Base-by-base conservation (phyloP, 2,329 filamentous ascomycete species). In the Aureobasidium pullulans region DNA sequence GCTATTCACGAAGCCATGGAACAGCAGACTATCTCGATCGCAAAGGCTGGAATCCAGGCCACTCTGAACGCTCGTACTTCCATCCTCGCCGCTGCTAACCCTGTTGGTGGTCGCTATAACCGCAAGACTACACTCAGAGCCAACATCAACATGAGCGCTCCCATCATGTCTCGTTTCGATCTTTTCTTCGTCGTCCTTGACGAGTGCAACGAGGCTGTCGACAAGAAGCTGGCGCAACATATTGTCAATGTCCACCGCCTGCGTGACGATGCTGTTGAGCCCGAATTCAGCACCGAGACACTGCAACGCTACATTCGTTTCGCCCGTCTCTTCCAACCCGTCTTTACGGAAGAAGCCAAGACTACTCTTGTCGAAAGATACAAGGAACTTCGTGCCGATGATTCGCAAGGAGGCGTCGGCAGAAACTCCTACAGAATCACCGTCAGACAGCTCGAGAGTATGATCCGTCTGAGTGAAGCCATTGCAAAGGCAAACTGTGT, bases 1-100 rank as follows among this genome's bases (percentile, higher is more conserved):
- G 94, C 94, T 65, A 99, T 99, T 69, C 94, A 99, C 82, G 94
- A 99, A 84, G 94, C 94, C 61, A 99, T 99, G 94, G 94, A 99
- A 83, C 94, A 99, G 78, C 94, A 99, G 76, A 99, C 94, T 5
- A 99, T 99, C 65, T 96, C 91, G 8, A 99, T 99, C 68, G 93
- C 94, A 62, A 99, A 99, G 76, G 94, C 94, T 5, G 94, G 94
- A 68, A 99, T 99, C 61, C 94, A 99, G 72, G 95, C 94, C 4
- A 99, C 94, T 0, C 83, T 99, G 47, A 99, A 99, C 70, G 94
- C 94, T 2, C 85, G 94, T 59, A 96, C 94, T 0, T 94, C 88
- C 48, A 97, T 99, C 68, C 86, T 99, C 15, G 94, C 94, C 0
- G 94, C 94, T 6, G 94, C 94, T 32, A 99, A 99, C 73, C 94